Conservation (phyloP, 176 grass and related monocot species). For the Oryza punctata region DNA sequence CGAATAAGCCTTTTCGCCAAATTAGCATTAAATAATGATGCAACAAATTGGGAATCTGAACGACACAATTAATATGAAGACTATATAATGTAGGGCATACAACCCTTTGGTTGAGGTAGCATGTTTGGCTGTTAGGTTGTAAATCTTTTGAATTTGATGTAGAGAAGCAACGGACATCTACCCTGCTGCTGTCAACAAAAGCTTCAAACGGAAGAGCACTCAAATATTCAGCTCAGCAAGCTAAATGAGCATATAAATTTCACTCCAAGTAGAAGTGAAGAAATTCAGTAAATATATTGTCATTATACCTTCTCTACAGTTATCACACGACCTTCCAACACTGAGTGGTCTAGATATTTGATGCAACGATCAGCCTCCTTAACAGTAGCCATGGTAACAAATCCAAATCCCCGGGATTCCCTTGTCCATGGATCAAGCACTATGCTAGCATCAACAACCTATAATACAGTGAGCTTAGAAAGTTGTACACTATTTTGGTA, state of each 20-base stretch:
- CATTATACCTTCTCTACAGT: slow-evolving; percentile 87
- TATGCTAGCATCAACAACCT: slow-evolving; percentile 69
- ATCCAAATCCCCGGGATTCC: slow-evolving; percentile 91
- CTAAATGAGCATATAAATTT: slow-evolving; percentile 33
- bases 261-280: not conserved
- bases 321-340: slow-evolving; percentile 86
- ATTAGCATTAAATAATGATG: not conserved
- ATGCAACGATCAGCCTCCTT: slow-evolving; percentile 68
- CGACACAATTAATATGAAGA: slow-evolving; percentile 16
- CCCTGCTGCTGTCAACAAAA: slow-evolving; percentile 66
- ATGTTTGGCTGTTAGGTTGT: slow-evolving; percentile 65
- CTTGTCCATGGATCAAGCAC: slow-evolving; percentile 82
- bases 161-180: slow-evolving; percentile 75
- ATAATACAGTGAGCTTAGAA: not conserved
- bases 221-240: slow-evolving; percentile 41
- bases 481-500: not conserved
- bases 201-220: slow-evolving; percentile 55
- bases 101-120: slow-evolving; percentile 63
- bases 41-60: slow-evolving; percentile 9
- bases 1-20: slow-evolving; percentile 15
- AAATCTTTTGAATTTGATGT: slow-evolving; percentile 65
- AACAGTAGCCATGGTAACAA: slow-evolving; percentile 80
- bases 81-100: slow-evolving; percentile 53
- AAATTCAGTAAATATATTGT: not conserved
- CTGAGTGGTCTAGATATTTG: slow-evolving; percentile 78